Conservation (phyloP, 768 basidiomycete genomes). For the Pleurotus ostreatus region DNA sequence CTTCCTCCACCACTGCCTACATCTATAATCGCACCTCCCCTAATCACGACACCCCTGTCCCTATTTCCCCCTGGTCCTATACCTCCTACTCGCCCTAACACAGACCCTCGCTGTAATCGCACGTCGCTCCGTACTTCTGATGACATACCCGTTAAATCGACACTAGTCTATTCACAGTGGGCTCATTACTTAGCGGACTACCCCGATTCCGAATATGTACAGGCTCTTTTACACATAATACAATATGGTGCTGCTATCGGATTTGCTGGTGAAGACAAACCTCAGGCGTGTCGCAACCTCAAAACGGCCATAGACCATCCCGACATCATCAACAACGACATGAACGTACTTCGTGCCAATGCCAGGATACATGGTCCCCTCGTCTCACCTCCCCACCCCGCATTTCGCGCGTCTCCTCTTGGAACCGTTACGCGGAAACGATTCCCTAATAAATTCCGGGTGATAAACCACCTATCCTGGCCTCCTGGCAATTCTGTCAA, state of each 20-base stretch:
- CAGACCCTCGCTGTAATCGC: constrained; percentile 12
- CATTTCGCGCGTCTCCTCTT: constrained; percentile 20
- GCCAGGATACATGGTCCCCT: constrained; percentile 20
- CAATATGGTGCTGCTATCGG: constrained; percentile 22
- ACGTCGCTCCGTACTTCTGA: constrained; percentile 5
- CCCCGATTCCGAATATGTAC: constrained; percentile 22
- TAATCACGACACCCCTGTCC: constrained; percentile 6
- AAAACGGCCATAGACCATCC: constrained; percentile 19
- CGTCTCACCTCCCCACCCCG: constrained; percentile 10
- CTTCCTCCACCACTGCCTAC: background rate
- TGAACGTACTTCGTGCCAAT: constrained; percentile 8
- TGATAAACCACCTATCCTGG: constrained; percentile 8
- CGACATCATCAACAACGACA: constrained; percentile 8
- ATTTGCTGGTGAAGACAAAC: constrained; percentile 13
- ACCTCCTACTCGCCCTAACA: constrained; percentile 13
- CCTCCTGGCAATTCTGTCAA: constrained; percentile 2
- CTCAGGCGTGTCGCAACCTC: constrained; percentile 18
- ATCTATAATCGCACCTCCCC: background rate
- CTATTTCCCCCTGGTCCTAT: constrained; percentile 8
- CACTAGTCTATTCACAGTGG: constrained; percentile 13
- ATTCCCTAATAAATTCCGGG: constrained; percentile 12
- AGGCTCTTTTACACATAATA: constrained; percentile 21
- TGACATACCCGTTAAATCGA: constrained; percentile 6
- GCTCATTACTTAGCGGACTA: constrained; percentile 20
- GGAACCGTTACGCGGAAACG: constrained; percentile 21